Evolutionary conservation across 2,329 filamentous ascomycete genomes (phyloP).

Genomic region (Metarhizium sp.): DNA sequence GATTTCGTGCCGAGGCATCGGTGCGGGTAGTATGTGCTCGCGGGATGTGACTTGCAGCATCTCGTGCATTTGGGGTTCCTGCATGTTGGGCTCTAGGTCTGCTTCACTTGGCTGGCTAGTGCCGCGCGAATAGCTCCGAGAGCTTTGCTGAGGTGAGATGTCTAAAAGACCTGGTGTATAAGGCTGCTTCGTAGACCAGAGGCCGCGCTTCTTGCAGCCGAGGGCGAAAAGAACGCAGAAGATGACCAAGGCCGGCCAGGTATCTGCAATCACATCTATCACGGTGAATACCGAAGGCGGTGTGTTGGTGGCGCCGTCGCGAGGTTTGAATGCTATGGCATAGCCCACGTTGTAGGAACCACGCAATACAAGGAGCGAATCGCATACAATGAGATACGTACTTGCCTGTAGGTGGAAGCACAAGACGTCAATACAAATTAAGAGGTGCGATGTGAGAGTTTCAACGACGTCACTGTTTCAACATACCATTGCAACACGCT

Average conservation of each 20-base stretch:
- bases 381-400: conserved; percentile 14
- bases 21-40: background rate
- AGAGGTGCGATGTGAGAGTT: background rate
- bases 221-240: conserved; percentile 18
- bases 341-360: conserved; percentile 14
- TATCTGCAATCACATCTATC: conserved; percentile 13
- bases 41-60: background rate
- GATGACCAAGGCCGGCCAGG: conserved; percentile 16
- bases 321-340: conserved; percentile 5
- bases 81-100: conserved; percentile 4
- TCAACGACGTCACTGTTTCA: background rate
- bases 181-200: conserved; percentile 16
- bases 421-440: background rate
- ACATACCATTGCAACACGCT: conserved; percentile 10
- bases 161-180: conserved; percentile 7
- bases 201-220: conserved; percentile 15
- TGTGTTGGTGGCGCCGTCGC: conserved; percentile 1
- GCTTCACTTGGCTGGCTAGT: conserved; percentile 6
- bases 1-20: background rate
- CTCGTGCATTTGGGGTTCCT: background rate
- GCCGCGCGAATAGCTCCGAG: conserved; percentile 13
- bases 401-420: conserved; percentile 9
- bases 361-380: conserved; percentile 16
- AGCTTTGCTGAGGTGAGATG: conserved; percentile 4
- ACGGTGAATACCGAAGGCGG: conserved; percentile 10